A percentile compares a stretch with the other conserved stretches of the same genome.
Evolutionary conservation across 805 yeast species (phyloP).

Genomic region (Saccharomycopsis vini): DNA sequence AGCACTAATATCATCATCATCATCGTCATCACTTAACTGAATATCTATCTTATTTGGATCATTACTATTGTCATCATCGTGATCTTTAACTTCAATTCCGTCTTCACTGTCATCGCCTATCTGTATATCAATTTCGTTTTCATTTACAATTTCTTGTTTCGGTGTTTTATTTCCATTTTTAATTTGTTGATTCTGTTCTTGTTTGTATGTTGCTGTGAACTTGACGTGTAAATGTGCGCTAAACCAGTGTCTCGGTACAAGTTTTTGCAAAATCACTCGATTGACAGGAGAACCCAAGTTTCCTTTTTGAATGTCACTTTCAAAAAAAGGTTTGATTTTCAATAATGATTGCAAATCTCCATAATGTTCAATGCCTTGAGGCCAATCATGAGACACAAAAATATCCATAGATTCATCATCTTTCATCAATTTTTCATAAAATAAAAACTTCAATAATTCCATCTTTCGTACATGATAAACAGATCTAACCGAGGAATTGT

Average conservation of each 20-base stretch:
- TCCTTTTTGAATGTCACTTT: constrained; percentile 47
- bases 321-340: constrained; percentile 56
- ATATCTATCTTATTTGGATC: no score
- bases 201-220: constrained; percentile 47
- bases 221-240: constrained; percentile 82
- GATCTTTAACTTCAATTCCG: neutral
- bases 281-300: constrained; percentile 68
- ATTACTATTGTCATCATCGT: no score
- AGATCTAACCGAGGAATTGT: constrained; percentile 39
- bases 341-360: constrained; percentile 52
- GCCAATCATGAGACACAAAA: constrained; percentile 90
- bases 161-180: constrained; percentile 6
- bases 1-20: no score
- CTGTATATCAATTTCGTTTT: constrained; percentile 20
- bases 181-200: constrained; percentile 20
- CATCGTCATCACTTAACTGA: no score
- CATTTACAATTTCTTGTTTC: constrained; percentile 5
- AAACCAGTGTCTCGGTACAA: constrained; percentile 72
- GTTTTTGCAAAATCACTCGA: constrained; percentile 39
- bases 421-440: constrained; percentile 21
- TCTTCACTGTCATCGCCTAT: constrained; percentile 8
- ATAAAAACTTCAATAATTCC: constrained; percentile 48
- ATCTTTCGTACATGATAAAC: constrained; percentile 67
- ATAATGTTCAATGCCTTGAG: constrained; percentile 58
- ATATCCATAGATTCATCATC: constrained; percentile 35